Percentiles rank a stretch among this genome's conserved stretches.
Evolutionary conservation across 371 early-diverging fungal genomes (phyloP).

Genomic region (Syncephalastrum sp.): DNA sequence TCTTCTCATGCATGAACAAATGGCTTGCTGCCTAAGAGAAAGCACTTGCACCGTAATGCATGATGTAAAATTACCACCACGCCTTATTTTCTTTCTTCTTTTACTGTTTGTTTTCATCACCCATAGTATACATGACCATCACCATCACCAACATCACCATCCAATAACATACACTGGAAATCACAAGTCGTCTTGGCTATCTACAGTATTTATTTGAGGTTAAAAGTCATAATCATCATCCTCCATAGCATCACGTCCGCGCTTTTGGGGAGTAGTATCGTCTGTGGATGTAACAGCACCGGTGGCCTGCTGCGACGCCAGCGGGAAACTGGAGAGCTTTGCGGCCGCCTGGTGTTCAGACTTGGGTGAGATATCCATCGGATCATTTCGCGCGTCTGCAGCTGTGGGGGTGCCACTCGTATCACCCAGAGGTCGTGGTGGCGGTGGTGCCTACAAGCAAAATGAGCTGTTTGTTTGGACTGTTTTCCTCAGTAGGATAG

Average conservation of each 20-base stretch:
- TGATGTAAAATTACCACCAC: too few relatives aligned
- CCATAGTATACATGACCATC: too few relatives aligned
- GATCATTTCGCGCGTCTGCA: conserved; percentile 4
- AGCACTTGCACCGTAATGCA: too few relatives aligned
- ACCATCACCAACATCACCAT: too few relatives aligned
- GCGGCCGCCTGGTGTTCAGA: conserved; percentile 10
- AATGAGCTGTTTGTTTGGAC: not conserved
- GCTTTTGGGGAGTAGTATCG: conserved; percentile 15
- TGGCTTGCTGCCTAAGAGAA: conserved; percentile 8
- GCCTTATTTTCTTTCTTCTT: too few relatives aligned
- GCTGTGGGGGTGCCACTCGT: conserved; percentile 5
- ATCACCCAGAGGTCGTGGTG: conserved; percentile 27
- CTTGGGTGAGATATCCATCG: conserved; percentile 11
- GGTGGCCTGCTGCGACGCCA: too few relatives aligned
- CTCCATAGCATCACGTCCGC: conserved; percentile 42
- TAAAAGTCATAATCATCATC: conserved; percentile 53
- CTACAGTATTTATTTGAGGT: not conserved
- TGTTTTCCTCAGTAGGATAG: not conserved
- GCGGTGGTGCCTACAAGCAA: conserved; percentile 34
- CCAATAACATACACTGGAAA: too few relatives aligned
- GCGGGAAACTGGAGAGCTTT: conserved; percentile 8
- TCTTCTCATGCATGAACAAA: conserved; percentile 18
- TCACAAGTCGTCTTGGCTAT: too few relatives aligned
- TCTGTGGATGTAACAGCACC: conserved; percentile 5
- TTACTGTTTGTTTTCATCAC: too few relatives aligned